Base-by-base conservation (phyloP, 2,329 filamentous ascomycete genomes). In the Akanthomyces dipterigenus region DNA sequence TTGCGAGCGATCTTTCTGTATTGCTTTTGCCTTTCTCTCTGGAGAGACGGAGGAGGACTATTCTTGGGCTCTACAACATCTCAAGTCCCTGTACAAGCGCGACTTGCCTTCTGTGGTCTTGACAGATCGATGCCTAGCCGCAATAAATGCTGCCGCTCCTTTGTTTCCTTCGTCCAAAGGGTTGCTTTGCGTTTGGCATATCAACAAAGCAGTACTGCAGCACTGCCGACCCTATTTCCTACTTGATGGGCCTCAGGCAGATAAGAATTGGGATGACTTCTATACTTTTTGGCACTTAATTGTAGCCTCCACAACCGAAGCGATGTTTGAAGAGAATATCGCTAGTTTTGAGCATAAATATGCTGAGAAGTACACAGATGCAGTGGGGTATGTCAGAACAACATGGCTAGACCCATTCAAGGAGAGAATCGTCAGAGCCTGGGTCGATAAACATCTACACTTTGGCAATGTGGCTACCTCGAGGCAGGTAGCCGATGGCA, bases 11-110 rank as follows among this genome's bases (percentile, higher is more conserved):
- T 65, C 64, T 2, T 70, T 69, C 42, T 70, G 45, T 58, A 67
- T 69, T 48, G 61, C 64, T 8, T 69, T 69, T 64, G 63, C 62
- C 49, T 68, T 69, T 31, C 58, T 68, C 0, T 64, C 42, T 50
- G 48, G 64, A 16, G 62, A 69, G 28, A 16, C 46, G 14, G 58
- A 68, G 36, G 46, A 63, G 31, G 60, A 69, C 46, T 69, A 66
- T 59, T 38, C 56, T 0, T 69, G 58, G 65, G 67, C 64, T n/a
- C 45, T 69, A 16, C 57, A 66, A 12, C 60, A 46, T 40, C 60
- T 69, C 3, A 57, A 60, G 24, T 46, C 40, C 18, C 42, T 40
- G 22, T 22, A 63, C 18, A 2, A 50, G 28, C 28, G 28, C 8
- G 28, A 31, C 28, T 60, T 26, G 64, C 55, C 31, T 67, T 67